phyloP scores from a whole-genome alignment of 2,329 filamentous ascomycete species.

The Aphanocladium album region DNA sequence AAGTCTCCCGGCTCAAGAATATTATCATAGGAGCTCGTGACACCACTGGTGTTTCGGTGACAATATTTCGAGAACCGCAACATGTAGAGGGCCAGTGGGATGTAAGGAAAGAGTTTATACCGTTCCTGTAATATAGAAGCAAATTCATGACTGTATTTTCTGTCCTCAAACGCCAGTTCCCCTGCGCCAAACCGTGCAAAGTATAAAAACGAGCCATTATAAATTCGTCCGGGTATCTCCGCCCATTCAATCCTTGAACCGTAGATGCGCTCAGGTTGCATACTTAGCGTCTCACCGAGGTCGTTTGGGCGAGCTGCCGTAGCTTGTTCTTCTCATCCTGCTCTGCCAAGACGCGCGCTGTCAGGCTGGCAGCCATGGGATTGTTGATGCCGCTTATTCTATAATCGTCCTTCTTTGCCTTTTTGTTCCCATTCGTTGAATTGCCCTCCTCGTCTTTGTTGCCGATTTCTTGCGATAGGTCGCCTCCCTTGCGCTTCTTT shows the following conservation, averaged over 20 bases:
- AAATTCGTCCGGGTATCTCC: neutral
- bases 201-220: neutral
- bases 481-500: constrained; percentile 60
- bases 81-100: constrained; percentile 24
- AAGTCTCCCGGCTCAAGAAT: constrained; percentile 26
- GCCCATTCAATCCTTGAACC: neutral
- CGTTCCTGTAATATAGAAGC: neutral
- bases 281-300: neutral
- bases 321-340: constrained; percentile 78
- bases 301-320: constrained; percentile 53
- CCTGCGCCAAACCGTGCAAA: neutral
- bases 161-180: neutral
- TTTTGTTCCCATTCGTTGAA: constrained; percentile 48
- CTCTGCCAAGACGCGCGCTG: constrained; percentile 80
- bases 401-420: constrained; percentile 22
- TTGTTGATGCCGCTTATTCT: constrained; percentile 73
- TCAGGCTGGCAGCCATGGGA: constrained; percentile 75
- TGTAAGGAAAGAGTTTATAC: constrained; percentile 23
- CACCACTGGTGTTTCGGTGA: constrained; percentile 23
- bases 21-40: constrained; percentile 23
- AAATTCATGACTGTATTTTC: neutral
- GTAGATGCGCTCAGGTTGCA: neutral
- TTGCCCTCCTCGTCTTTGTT: constrained; percentile 17
- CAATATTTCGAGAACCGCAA: constrained; percentile 24
- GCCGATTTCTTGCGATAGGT: constrained; percentile 18